Conservation (phyloP, 2,329 filamentous ascomycete genomes). For the Claviceps quebecensis region DNA sequence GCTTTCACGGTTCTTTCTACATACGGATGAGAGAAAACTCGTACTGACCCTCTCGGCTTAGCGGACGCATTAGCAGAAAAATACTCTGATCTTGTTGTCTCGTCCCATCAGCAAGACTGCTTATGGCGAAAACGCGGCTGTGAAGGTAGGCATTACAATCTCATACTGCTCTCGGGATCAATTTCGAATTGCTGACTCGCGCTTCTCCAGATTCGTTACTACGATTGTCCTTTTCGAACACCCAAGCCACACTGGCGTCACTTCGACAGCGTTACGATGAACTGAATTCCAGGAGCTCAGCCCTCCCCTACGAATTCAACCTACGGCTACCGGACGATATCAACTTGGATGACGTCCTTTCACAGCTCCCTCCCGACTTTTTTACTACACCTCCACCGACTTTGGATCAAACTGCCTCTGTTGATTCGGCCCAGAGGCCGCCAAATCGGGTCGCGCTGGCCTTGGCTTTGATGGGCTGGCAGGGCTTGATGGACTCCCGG, state of each 20-base stretch:
- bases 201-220: slow-evolving; percentile 38
- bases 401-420: slow-evolving; percentile 12
- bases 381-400: slow-evolving; percentile 30
- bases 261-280: slow-evolving; percentile 54
- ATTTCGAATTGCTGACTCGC: not conserved
- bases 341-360: slow-evolving; percentile 34
- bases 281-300: slow-evolving; percentile 36
- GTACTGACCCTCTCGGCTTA: slow-evolving; percentile 12
- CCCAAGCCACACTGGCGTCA: slow-evolving; percentile 40
- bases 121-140: slow-evolving; percentile 81
- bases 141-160: slow-evolving; percentile 44
- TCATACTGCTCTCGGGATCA: not conserved
- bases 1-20: not conserved
- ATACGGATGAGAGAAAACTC: not conserved
- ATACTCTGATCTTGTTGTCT: slow-evolving; percentile 59
- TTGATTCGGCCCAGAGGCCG: slow-evolving; percentile 10
- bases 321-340: slow-evolving; percentile 40
- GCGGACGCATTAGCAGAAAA: slow-evolving; percentile 59
- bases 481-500: slow-evolving; percentile 42
- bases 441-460: slow-evolving; percentile 50
- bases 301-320: slow-evolving; percentile 49
- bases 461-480: slow-evolving; percentile 64
- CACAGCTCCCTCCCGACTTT: slow-evolving; percentile 39
- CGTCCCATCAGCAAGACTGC: slow-evolving; percentile 67
- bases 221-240: slow-evolving; percentile 48